A percentile compares a stretch with the other conserved stretches of the same genome.
Conservation (phyloP, 257 asterid species). For the Vinca minor region DNA sequence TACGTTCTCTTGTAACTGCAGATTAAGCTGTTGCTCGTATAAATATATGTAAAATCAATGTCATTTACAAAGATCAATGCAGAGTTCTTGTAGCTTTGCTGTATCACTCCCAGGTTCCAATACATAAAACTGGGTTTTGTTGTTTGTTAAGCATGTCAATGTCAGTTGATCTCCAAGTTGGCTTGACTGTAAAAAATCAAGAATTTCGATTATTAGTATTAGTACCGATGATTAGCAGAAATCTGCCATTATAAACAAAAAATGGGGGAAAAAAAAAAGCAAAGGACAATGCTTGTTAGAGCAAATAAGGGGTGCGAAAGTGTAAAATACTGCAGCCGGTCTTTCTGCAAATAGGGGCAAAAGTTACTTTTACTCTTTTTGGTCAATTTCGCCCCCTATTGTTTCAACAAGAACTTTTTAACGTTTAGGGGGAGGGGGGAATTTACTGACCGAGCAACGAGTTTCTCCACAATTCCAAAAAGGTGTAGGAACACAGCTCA, state of each 20-base stretch:
- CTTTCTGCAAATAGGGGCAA: too few relatives aligned
- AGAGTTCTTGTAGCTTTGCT: conserved; percentile 42
- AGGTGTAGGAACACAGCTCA: conserved; percentile 84
- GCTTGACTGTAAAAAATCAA: conserved; percentile 37
- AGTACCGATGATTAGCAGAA: background rate
- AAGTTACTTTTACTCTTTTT: too few relatives aligned
- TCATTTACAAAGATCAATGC: conserved; percentile 55
- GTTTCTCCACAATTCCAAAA: conserved; percentile 65
- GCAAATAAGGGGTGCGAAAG: too few relatives aligned
- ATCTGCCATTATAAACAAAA: too few relatives aligned
- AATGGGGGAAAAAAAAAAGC: too few relatives aligned
- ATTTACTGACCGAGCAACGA: conserved; percentile 45
- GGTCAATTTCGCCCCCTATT: too few relatives aligned
- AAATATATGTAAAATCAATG: background rate
- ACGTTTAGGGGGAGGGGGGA: too few relatives aligned
- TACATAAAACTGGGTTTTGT: conserved; percentile 35
- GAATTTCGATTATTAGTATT: background rate
- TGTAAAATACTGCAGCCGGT: too few relatives aligned
- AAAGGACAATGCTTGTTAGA: too few relatives aligned
- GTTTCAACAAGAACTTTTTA: too few relatives aligned
- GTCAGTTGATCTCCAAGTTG: conserved; percentile 35
- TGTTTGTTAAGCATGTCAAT: conserved; percentile 53
- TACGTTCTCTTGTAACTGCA: background rate
- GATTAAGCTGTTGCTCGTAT: background rate
- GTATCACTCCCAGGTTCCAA: conserved; percentile 18